These are phyloP conservation scores for Candida vartiovaarae DNA, from an alignment of 805 yeast genomes.

Conservation along the genomic window DNA sequence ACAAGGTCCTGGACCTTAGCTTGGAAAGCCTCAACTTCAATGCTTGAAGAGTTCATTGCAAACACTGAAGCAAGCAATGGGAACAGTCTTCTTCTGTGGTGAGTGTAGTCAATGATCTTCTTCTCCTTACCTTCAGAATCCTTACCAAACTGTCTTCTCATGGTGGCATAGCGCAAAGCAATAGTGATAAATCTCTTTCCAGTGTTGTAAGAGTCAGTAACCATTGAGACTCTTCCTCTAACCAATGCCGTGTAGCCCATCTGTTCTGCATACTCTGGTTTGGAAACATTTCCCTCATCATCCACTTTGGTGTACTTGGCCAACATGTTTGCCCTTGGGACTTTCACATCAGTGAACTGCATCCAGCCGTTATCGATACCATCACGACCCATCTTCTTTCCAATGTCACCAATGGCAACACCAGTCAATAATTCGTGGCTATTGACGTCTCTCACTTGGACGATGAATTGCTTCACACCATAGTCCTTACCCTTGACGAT, in stretches of 20 bases:
- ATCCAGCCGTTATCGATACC: slow-evolving; percentile 98
- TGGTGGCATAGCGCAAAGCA: slow-evolving; percentile 83
- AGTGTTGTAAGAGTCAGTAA: slow-evolving; percentile 72
- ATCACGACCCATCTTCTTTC: slow-evolving; percentile 92
- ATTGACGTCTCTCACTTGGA: slow-evolving; percentile 75
- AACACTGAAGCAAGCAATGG: slow-evolving; percentile 76
- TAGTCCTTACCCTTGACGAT: slow-evolving; percentile 77
- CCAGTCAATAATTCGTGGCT: slow-evolving; percentile 69
- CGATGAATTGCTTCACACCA: slow-evolving; percentile 92
- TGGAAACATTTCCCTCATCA: slow-evolving; percentile 57
- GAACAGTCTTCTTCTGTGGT: slow-evolving; percentile 74
- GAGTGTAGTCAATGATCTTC: slow-evolving; percentile 36
- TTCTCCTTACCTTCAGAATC: slow-evolving; percentile 32
- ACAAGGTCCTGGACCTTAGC: slow-evolving; percentile 29
- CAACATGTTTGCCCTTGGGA: slow-evolving; percentile 69
- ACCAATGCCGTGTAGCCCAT: slow-evolving; percentile 81
- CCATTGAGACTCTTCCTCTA: slow-evolving; percentile 88
- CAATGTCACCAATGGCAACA: slow-evolving; percentile 82
- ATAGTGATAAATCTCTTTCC: slow-evolving; percentile 75
- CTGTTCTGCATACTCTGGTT: slow-evolving; percentile 70
- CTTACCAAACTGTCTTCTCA: slow-evolving; percentile 74
- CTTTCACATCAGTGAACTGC: slow-evolving; percentile 75
- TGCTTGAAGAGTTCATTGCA: slow-evolving; percentile 55
- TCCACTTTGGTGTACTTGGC: slow-evolving; percentile 70
- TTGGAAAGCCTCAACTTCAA: slow-evolving; percentile 43